These are phyloP conservation scores for Yamadazyma buinensis DNA, from an alignment of 1,139 yeast species.

Conservation along the genomic window DNA sequence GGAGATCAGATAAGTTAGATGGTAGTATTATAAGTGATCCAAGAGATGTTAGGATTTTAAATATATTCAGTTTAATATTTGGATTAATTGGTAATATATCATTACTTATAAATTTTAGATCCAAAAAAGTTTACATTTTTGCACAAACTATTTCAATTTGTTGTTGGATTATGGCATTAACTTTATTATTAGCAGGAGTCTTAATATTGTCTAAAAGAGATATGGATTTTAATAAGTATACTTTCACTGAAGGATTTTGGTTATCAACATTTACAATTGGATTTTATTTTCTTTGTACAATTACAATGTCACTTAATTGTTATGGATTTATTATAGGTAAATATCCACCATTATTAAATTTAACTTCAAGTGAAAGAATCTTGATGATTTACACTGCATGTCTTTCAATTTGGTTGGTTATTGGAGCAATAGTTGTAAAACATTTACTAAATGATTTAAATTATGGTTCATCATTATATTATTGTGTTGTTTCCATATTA, in stretches of 20 bases:
- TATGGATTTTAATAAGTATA: slow-evolving; percentile 13
- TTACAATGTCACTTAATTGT: slow-evolving; percentile 53
- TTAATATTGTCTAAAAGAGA: slow-evolving; percentile 25
- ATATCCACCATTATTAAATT: slow-evolving; percentile 67
- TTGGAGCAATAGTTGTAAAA: slow-evolving; percentile 56
- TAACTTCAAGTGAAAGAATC: slow-evolving; percentile 63
- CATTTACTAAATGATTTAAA: slow-evolving; percentile 28
- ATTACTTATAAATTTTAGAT: slow-evolving; percentile 63
- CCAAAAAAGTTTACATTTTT: slow-evolving; percentile 48
- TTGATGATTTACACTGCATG: slow-evolving; percentile 66
- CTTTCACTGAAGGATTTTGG: slow-evolving; percentile 68
- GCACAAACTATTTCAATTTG: slow-evolving; percentile 60
- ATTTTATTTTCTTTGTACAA: slow-evolving; percentile 55
- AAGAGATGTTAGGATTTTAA: slow-evolving; percentile 44
- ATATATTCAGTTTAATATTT: slow-evolving; percentile 55
- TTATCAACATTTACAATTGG: slow-evolving; percentile 63
- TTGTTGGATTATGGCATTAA: slow-evolving; percentile 60
- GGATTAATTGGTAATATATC: slow-evolving; percentile 68
- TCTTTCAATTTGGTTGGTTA: slow-evolving; percentile 64
- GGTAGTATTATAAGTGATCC: slow-evolving; percentile 31
- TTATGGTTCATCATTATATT: slow-evolving; percentile 66
- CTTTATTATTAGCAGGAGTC: slow-evolving; percentile 47
- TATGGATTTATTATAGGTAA: slow-evolving; percentile 54
- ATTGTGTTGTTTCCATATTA: slow-evolving; percentile 64
- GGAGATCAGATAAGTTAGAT: slow-evolving; percentile 44